phyloP scores from a whole-genome alignment of 768 basidiomycete species.

The Hemileccinum rubropunctum region DNA sequence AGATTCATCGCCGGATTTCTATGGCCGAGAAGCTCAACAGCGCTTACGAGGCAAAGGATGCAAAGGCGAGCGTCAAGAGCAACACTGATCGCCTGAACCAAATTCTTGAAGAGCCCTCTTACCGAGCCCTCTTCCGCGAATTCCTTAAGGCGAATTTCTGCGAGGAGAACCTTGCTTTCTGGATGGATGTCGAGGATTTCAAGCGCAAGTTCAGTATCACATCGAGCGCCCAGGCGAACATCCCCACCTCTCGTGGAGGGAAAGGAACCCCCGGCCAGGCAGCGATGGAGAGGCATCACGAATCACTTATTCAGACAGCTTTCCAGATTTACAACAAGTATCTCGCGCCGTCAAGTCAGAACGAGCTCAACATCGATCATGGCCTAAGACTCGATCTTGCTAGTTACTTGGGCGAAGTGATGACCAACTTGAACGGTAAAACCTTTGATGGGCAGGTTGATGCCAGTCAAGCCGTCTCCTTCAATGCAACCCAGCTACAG shows the following conservation, averaged over 20 bases:
- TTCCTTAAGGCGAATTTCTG: constrained; percentile 93
- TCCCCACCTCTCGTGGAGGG: constrained; percentile 36
- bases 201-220: constrained; percentile 95
- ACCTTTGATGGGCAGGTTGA: constrained; percentile 78
- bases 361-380: constrained; percentile 98
- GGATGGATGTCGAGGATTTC: constrained; percentile 97
- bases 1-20: constrained; percentile 76
- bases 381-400: constrained; percentile 92
- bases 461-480: constrained; percentile 71
- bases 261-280: constrained; percentile 68
- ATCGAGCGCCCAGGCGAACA: constrained; percentile 77
- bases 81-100: constrained; percentile 88
- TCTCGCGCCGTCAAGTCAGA: constrained; percentile 91
- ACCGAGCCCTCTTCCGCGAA: constrained; percentile 90
- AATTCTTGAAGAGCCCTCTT: constrained; percentile 89
- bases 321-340: constrained; percentile 94
- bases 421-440: constrained; percentile 74
- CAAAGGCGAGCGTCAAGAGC: constrained; percentile 70
- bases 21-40: constrained; percentile 69
- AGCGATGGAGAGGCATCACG: constrained; percentile 97
- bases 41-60: constrained; percentile 41
- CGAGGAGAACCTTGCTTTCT: constrained; percentile 97
- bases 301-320: constrained; percentile 90
- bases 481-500: constrained; percentile 96
- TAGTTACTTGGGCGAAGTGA: constrained; percentile 88